Evolutionary conservation across 305 asterid genomes (phyloP), one percentile per base, ranked within the genome.

Genomic region (Striga hermonthica): DNA sequence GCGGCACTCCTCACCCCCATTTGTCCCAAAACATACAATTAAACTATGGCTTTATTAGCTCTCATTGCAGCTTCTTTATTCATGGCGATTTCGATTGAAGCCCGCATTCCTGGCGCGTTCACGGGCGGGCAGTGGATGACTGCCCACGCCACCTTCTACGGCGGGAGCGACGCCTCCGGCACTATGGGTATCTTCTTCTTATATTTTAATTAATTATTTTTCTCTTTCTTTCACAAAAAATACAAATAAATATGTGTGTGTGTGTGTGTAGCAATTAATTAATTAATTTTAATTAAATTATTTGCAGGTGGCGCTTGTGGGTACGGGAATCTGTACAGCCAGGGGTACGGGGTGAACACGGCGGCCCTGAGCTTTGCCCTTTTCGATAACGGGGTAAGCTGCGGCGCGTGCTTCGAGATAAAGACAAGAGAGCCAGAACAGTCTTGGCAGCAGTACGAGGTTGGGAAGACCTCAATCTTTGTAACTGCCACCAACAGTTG

Each of bases 101-200:
- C 88, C 16, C 74, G 80, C 63, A 83, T 85, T 34, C 95, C 95
- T 36, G 97, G 97, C 0, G 82, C 69, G 12, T 89, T 83, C 82
- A 6, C 50, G 57, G 94, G 90, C 57, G 94, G 86, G 8, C 62
- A 52, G 0, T 89, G 96, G 96, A 74, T 81, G 60, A 52, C 48
- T 39, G 97, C 92, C 53, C 97, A 90, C 69, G 97, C 97, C 69
- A 90, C 97, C 34, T 90, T 90, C 79, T 90, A 90, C 62, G 97
- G 97, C 4, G 97, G 97, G 38, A 80, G 92, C 66, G 97, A 90
- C 62, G 96, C 97, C 55, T 90, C 97, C 61, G 97, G 97, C 62
- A 90, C 96, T 4, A 90, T 90, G 96, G 96, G 97, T 87, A 79
- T 6, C 80, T 45, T 31, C 52, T 1, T 1, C 6, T 22, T 8